Evolutionary conservation across 2,329 filamentous ascomycete species (phyloP), one percentile per base, ranked within the genome.

Genomic region (Aspergillus tubingensis): DNA sequence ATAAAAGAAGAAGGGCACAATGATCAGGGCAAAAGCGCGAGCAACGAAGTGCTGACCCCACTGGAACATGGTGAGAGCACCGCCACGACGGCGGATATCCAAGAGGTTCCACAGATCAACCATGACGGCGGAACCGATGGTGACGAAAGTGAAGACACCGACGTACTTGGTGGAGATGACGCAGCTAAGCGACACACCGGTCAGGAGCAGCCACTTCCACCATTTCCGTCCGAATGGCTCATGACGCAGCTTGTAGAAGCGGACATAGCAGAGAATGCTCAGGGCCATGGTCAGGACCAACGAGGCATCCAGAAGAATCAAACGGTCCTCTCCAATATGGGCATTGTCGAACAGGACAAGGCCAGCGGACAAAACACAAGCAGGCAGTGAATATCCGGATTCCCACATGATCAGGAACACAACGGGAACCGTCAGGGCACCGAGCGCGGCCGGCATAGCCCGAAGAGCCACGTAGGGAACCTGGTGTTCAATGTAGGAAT

Each of bases 361-460:
- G 27, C 91, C 88, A 41, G 95, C 87, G 6, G 95, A 92, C 59
- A 97, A 83, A 58, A 98, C 82, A 75, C 91, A 96, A 59, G 95
- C 95, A 10, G 95, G 95, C 44, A 99, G 83, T 66, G 92, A 96
- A 80, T 99, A 99, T 65, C 93, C 95, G 53, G 95, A 98, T 80
- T 99, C 95, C 95, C 95, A 99, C 95, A 99, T 99, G 78, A 96
- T 99, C 75, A 96, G 81, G 78, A 96, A 99, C 59, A 91, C 88
- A 51, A 94, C 90, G n/a, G 93, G 90, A 54, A 99, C 92, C 10
- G 95, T 99, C 68, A 99, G 82, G 59, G 95, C 90, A 67, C 95
- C 95, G 68, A 98, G 87, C 53, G 95, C 86, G 61, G 95, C 95
- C 44, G 95, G 95, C 82, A 99, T 86, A 49, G 93, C 90, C 69